phyloP scores from a whole-genome alignment of 2,329 filamentous ascomycete genomes.

The Scleromitrula shiraiana region DNA sequence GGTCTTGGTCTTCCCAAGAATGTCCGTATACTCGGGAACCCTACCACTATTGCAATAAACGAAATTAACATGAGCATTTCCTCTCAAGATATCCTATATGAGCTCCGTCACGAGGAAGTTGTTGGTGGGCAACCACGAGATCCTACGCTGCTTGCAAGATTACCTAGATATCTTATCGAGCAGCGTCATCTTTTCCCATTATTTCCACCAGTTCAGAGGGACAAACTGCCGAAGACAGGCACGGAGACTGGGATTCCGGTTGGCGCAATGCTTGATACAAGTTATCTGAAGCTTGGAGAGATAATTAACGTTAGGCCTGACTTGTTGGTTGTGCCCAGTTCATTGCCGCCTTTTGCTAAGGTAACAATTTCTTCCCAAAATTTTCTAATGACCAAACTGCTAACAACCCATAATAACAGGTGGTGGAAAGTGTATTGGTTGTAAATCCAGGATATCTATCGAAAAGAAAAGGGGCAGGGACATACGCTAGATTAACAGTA shows the following conservation, averaged over 20 bases:
- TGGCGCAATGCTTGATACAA: slow-evolving; percentile 73
- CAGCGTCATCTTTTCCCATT: slow-evolving; percentile 88
- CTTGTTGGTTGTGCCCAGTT: slow-evolving; percentile 73
- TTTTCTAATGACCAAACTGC: background rate
- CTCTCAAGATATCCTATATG: slow-evolving; percentile 75
- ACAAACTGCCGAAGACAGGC: slow-evolving; percentile 57
- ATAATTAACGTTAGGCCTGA: slow-evolving; percentile 84
- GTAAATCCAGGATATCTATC: slow-evolving; percentile 87
- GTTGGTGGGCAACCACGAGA: slow-evolving; percentile 46
- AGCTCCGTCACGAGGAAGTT: slow-evolving; percentile 70
- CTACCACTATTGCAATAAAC: slow-evolving; percentile 82
- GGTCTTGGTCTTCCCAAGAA: slow-evolving; percentile 73
- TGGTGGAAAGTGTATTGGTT: slow-evolving; percentile 80
- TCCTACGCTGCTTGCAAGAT: slow-evolving; percentile 41
- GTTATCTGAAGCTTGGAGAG: slow-evolving; percentile 81
- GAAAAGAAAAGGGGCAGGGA: slow-evolving; percentile 76
- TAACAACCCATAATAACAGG: slow-evolving; percentile 41
- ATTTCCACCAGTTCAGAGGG: slow-evolving; percentile 70
- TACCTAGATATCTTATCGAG: slow-evolving; percentile 72
- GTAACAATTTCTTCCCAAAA: slow-evolving; percentile 40
- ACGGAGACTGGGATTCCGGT: slow-evolving; percentile 52
- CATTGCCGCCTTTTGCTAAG: slow-evolving; percentile 79
- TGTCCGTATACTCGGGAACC: slow-evolving; percentile 75
- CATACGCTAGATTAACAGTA: slow-evolving; percentile 73
- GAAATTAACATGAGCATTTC: slow-evolving; percentile 77